Evolutionary conservation across 306 rosid genomes (phyloP).

Genomic region (Medicago arabica): DNA sequence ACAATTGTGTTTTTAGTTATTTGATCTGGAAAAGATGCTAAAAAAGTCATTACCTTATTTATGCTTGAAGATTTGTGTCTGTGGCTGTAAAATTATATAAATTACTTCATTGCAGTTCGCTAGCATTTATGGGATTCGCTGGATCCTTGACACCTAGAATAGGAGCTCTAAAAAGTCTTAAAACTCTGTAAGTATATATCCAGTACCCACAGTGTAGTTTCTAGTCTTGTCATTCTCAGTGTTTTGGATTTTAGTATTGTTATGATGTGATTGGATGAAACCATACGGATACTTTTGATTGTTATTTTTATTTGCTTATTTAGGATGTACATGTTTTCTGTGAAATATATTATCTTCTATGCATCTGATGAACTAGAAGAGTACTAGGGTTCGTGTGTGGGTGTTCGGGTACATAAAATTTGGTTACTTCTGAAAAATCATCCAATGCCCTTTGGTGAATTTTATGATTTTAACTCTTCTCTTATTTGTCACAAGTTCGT

Average conservation of each 20-base stretch:
- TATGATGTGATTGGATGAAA: conserved; percentile 1
- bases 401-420: not conserved
- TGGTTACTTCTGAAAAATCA: conserved; percentile 16
- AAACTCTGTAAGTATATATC: conserved; percentile 67
- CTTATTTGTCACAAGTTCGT: conserved; percentile 9
- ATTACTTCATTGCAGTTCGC: conserved; percentile 63
- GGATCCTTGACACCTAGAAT: conserved; percentile 80
- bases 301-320: not conserved
- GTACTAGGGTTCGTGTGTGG: not conserved
- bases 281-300: conserved; percentile 1
- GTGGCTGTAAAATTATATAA: conserved; percentile 34
- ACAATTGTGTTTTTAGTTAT: conserved; percentile 11
- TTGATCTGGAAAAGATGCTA: conserved; percentile 26
- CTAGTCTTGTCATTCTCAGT: conserved; percentile 26
- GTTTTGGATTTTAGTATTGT: conserved; percentile 27
- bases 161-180: conserved; percentile 66
- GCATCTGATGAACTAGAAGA: too few relatives aligned
- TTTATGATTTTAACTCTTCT: not conserved
- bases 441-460: conserved; percentile 9
- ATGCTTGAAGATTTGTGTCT: not conserved
- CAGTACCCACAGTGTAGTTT: conserved; percentile 7
- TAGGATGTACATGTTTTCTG: too few relatives aligned
- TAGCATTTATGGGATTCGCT: conserved; percentile 76
- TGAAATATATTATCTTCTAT: too few relatives aligned
- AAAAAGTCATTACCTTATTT: not conserved